phyloP scores from a whole-genome alignment of 306 rosid genomes.

The Vigna hirtella region DNA sequence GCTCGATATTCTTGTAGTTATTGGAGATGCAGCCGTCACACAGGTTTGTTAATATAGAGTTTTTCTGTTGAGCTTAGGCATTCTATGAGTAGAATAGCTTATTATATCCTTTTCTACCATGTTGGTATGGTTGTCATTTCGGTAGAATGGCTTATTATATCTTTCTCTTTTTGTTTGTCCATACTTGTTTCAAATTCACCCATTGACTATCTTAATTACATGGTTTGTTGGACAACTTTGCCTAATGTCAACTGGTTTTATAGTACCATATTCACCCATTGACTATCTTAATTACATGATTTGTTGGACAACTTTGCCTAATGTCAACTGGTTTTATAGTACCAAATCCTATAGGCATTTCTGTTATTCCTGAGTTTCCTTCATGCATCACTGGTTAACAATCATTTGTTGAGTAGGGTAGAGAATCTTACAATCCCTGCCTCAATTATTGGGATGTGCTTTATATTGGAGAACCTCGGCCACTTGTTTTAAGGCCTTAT shows the following conservation, averaged over 20 bases:
- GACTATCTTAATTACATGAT: not conserved
- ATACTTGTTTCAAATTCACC: not conserved
- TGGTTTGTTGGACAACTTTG: not conserved
- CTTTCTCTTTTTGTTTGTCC: not conserved
- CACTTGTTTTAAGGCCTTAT: not conserved
- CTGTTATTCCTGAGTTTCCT: not conserved
- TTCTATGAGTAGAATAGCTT: not conserved
- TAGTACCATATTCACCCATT: not conserved
- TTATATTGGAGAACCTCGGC: too few species aligned
- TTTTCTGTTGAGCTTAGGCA: slow-evolving; percentile 15
- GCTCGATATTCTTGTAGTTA: slow-evolving; percentile 68
- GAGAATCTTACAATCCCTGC: not conserved
- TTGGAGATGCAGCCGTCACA: slow-evolving; percentile 76
- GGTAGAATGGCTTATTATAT: not conserved
- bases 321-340: not conserved
- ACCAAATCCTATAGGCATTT: not conserved
- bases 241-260: not conserved
- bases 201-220: not conserved
- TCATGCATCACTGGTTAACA: not conserved
- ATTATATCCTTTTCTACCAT: not conserved
- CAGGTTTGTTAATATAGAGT: slow-evolving; percentile 66
- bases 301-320: not conserved
- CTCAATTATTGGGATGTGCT: too few species aligned
- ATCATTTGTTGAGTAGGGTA: not conserved
- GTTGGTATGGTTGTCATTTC: not conserved